These are phyloP conservation scores for Xylaria multiplex DNA, from an alignment of 2,329 filamentous ascomycete species.

Conservation along the genomic window DNA sequence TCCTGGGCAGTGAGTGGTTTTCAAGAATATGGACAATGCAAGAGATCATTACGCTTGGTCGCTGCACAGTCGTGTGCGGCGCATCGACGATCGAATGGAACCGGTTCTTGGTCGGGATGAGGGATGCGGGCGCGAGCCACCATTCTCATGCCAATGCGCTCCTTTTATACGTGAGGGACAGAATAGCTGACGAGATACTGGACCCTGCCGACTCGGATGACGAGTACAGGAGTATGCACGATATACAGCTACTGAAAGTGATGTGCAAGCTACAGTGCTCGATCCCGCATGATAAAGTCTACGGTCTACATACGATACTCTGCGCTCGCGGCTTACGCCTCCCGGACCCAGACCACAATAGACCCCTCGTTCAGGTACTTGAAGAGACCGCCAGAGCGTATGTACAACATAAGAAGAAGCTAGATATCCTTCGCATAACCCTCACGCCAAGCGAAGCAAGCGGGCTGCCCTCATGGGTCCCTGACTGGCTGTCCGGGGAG, in stretches of 20 bases:
- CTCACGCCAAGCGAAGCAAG: not conserved
- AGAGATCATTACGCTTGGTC: constrained; percentile 25
- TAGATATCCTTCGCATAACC: constrained; percentile 23
- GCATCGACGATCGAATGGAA: constrained; percentile 27
- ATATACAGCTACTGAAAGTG: constrained; percentile 16
- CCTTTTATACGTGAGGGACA: constrained; percentile 9
- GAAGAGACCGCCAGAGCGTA: constrained; percentile 25
- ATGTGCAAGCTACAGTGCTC: constrained; percentile 9
- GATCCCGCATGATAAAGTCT: constrained; percentile 27
- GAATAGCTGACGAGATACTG: not conserved
- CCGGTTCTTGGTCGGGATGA: constrained; percentile 15
- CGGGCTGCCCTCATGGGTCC: constrained; percentile 33
- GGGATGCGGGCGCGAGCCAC: not conserved
- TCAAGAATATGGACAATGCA: constrained; percentile 36
- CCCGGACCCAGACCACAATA: constrained; percentile 28
- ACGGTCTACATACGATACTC: constrained; percentile 22
- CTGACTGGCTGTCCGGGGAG: constrained; percentile 24
- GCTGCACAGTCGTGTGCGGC: constrained; percentile 26
- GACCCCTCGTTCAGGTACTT: constrained; percentile 17
- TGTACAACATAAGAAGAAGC: constrained; percentile 12
- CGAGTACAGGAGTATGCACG: constrained; percentile 11
- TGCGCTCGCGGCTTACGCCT: constrained; percentile 10
- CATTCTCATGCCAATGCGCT: not conserved
- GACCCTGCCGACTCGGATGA: not conserved
- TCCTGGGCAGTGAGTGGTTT: constrained; percentile 32